Percentiles rank a stretch among this genome's conserved stretches.
These are phyloP conservation scores for Aspergillus pseudoterreus DNA, from an alignment of 2,329 filamentous ascomycete genomes.

Conservation along the genomic window DNA sequence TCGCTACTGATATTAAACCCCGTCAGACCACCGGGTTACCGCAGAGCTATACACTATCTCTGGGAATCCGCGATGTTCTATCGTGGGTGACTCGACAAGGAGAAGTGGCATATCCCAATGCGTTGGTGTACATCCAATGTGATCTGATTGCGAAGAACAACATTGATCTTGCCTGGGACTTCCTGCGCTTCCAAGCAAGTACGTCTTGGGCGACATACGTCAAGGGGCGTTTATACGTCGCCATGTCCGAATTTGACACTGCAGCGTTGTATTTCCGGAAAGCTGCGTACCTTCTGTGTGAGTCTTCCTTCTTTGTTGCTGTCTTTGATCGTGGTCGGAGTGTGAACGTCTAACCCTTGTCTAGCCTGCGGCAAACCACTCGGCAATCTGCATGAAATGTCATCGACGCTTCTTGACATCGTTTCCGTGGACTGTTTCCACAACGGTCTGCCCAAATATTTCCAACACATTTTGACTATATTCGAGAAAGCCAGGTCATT, in stretches of 20 bases:
- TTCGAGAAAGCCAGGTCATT: conserved; percentile 76
- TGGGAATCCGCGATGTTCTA: conserved; percentile 43
- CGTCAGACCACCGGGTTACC: conserved; percentile 37
- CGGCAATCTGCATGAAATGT: conserved; percentile 45
- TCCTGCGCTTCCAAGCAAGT: conserved; percentile 61
- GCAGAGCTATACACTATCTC: conserved; percentile 41
- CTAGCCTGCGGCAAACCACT: conserved; percentile 42
- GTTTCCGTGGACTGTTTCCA: conserved; percentile 67
- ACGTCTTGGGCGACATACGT: conserved; percentile 68
- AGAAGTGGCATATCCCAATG: conserved; percentile 53
- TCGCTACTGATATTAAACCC: conserved; percentile 42
- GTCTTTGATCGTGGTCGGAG: neutral
- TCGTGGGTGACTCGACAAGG: conserved; percentile 50
- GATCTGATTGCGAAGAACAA: conserved; percentile 66
- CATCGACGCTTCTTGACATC: conserved; percentile 66
- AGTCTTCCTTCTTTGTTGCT: conserved; percentile 33
- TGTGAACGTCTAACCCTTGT: conserved; percentile 16
- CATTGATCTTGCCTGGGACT: conserved; percentile 61
- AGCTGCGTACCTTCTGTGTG: conserved; percentile 78
- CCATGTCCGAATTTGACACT: conserved; percentile 66
- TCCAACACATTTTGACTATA: conserved; percentile 76
- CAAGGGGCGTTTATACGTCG: conserved; percentile 73
- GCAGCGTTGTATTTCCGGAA: conserved; percentile 77
- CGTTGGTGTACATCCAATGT: conserved; percentile 64
- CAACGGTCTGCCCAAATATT: conserved; percentile 76